A percentile compares a stretch with the other conserved stretches of the same genome.
Evolutionary conservation across 176 grass and related monocot genomes (phyloP).

Genomic region (Phoenix roebelenii): DNA sequence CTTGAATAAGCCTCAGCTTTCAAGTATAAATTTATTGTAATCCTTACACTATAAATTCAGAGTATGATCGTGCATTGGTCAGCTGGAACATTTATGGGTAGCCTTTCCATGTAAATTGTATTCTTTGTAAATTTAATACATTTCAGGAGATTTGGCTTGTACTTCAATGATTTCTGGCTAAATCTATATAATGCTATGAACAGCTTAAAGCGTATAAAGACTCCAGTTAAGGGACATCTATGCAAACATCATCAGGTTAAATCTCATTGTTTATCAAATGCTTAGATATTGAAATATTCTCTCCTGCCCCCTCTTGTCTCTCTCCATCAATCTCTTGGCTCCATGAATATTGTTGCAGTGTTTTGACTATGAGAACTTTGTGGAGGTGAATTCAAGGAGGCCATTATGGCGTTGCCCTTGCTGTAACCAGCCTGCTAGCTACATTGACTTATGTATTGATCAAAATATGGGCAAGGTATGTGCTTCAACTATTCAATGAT

Average conservation of each 20-base stretch:
- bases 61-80: too few relatives aligned
- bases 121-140: too few relatives aligned
- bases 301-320: too few relatives aligned
- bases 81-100: too few relatives aligned
- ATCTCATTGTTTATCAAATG: slow-evolving; percentile 13
- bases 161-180: too few relatives aligned
- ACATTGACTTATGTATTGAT: slow-evolving; percentile 61
- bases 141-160: too few relatives aligned
- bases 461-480: slow-evolving; percentile 75
- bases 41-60: too few relatives aligned
- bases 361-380: slow-evolving; percentile 95
- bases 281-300: neutral
- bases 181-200: slow-evolving; percentile 12
- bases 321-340: slow-evolving; percentile 6
- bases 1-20: too few relatives aligned
- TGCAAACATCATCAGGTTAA: slow-evolving; percentile 94
- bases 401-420: slow-evolving; percentile 79
- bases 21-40: too few relatives aligned
- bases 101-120: too few relatives aligned
- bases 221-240: slow-evolving; percentile 65
- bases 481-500: slow-evolving; percentile 7
- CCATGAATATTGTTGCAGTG: slow-evolving; percentile 33
- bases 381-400: slow-evolving; percentile 83
- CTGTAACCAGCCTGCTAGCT: slow-evolving; percentile 63
- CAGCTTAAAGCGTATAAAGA: slow-evolving; percentile 76